These are phyloP conservation scores for Populus hybrid DNA, from an alignment of 441 rosid species.

Conservation along the genomic window DNA sequence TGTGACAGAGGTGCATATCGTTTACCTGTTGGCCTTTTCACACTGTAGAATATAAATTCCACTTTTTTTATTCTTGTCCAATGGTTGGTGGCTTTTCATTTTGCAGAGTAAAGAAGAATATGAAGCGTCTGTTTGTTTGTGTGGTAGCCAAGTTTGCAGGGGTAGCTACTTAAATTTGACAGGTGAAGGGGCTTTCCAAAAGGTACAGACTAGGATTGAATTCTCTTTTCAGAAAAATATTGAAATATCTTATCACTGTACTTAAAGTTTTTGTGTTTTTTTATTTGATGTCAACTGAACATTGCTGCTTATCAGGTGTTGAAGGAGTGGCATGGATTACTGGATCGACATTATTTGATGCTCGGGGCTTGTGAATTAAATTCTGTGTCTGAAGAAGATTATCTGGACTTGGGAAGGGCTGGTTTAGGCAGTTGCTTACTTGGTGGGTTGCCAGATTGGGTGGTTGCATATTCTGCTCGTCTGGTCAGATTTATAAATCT, in stretches of 20 bases:
- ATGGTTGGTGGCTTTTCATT: constrained; percentile 29
- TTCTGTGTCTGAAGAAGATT: constrained; percentile 93
- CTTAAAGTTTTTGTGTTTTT: background rate
- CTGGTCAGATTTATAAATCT: constrained; percentile 92
- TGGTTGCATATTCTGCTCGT: constrained; percentile 93
- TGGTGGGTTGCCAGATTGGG: constrained; percentile 97
- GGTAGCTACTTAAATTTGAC: constrained; percentile 99
- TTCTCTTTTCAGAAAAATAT: background rate
- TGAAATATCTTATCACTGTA: background rate
- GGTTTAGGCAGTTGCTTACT: constrained; percentile 98
- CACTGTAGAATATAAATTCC: background rate
- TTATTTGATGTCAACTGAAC: constrained; percentile 12
- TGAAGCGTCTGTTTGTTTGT: constrained; percentile 98
- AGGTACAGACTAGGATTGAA: constrained; percentile 43
- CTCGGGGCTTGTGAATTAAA: constrained; percentile 84
- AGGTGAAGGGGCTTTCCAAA: constrained; percentile 98
- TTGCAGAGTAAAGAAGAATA: constrained; percentile 98
- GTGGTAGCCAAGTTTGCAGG: constrained; percentile 99
- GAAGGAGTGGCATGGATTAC: constrained; percentile 87
- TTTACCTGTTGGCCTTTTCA: constrained; percentile 22
- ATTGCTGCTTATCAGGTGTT: constrained; percentile 53
- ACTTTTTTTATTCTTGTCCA: constrained; percentile 6
- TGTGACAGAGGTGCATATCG: constrained; percentile 83
- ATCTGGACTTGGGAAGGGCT: constrained; percentile 95
- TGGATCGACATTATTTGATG: constrained; percentile 86